A percentile compares a stretch with the other conserved stretches of the same genome.
Evolutionary conservation across 257 asterid species (phyloP).

Genomic region (Haberlea rhodopensis): DNA sequence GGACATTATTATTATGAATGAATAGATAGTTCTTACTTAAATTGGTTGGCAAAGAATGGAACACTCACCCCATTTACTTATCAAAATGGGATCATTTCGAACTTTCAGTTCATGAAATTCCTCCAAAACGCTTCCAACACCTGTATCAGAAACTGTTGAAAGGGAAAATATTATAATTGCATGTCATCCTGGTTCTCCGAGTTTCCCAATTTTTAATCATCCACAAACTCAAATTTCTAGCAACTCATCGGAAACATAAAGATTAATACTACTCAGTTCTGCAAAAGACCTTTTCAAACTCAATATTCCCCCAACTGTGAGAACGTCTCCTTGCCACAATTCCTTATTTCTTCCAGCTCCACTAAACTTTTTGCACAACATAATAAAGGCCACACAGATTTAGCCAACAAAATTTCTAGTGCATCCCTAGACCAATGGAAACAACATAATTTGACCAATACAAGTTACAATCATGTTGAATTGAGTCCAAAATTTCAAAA

Average conservation of each 20-base stretch:
- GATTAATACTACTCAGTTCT: background rate
- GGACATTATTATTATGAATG: background rate
- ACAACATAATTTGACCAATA: constrained; percentile 7
- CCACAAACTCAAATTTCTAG: background rate
- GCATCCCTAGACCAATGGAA: constrained; percentile 2
- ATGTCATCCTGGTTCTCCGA: constrained; percentile 5
- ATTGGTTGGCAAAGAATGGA: background rate
- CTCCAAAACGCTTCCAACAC: constrained; percentile 61
- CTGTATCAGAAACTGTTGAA: constrained; percentile 82
- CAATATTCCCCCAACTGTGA: background rate
- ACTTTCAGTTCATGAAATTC: constrained; percentile 50
- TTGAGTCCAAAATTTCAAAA: background rate
- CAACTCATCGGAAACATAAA: constrained; percentile 11
- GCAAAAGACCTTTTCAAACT: background rate
- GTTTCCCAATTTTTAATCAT: constrained; percentile 8
- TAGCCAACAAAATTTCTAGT: constrained; percentile 3
- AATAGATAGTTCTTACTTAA: constrained; percentile 3
- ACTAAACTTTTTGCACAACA: background rate
- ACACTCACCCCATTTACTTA: constrained; percentile 66
- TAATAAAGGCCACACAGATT: background rate
- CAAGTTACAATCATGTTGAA: constrained; percentile 8
- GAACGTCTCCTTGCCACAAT: too few relatives aligned
- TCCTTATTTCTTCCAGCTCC: background rate
- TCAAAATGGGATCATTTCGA: constrained; percentile 26
- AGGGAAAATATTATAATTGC: constrained; percentile 18